phyloP scores from a whole-genome alignment of 2,329 filamentous ascomycete species.

The Aspergillus spinulosporus region DNA sequence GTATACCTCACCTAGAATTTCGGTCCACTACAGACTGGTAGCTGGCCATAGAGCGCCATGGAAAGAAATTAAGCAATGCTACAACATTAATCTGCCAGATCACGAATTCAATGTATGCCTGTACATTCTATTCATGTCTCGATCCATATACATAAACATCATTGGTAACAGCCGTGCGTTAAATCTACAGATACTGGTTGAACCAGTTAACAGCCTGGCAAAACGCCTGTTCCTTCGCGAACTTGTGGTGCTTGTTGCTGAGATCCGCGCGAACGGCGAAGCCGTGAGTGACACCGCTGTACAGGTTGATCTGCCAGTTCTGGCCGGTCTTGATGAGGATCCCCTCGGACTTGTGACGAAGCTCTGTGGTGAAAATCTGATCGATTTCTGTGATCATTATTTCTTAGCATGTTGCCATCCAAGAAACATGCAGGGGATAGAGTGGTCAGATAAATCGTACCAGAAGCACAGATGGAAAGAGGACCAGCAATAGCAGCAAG shows the following conservation, averaged over 20 bases:
- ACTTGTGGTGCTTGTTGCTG: slow-evolving; percentile 59
- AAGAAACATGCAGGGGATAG: not conserved
- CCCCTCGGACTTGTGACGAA: slow-evolving; percentile 64
- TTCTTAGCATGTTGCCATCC: not conserved
- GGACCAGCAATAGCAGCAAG: slow-evolving; percentile 66
- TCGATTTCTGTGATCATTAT: slow-evolving; percentile 55
- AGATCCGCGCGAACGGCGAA: slow-evolving; percentile 71
- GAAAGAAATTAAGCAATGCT: no score
- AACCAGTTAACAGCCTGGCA: slow-evolving; percentile 77
- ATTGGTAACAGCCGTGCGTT: not conserved
- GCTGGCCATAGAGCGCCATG: no score
- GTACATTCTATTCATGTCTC: not conserved
- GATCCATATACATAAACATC: not conserved
- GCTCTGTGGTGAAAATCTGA: slow-evolving; percentile 63
- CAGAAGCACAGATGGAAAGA: slow-evolving; percentile 63
- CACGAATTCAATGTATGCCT: not conserved
- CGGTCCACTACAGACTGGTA: no score
- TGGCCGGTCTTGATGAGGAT: slow-evolving; percentile 58
- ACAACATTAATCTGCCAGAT: no score
- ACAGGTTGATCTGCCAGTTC: slow-evolving; percentile 77
- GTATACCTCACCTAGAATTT: no score
- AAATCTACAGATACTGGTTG: slow-evolving; percentile 56
- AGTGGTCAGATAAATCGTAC: slow-evolving; percentile 31
- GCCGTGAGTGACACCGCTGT: slow-evolving; percentile 69
- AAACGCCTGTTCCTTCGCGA: slow-evolving; percentile 79